Percentiles rank a stretch among this genome's conserved stretches.
Evolutionary conservation across 164 flowering plant species (phyloP).

Genomic region (Chimonanthus salicifolius): DNA sequence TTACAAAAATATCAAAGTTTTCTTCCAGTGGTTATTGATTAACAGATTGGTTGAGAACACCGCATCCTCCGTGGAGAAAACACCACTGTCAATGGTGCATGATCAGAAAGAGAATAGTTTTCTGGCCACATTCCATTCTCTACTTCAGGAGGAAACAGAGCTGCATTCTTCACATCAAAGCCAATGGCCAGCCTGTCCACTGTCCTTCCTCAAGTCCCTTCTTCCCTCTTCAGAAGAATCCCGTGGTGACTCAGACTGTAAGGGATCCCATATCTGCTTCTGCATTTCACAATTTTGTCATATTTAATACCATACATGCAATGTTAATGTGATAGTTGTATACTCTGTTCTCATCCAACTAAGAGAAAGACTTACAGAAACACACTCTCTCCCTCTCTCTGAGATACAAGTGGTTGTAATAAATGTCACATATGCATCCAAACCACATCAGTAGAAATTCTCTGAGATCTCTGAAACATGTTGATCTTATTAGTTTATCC

Average conservation of each 20-base stretch:
- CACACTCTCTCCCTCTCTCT: background rate
- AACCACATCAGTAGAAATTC: background rate
- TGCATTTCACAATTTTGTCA: slow-evolving; percentile 25
- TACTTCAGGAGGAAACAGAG: slow-evolving; percentile 82
- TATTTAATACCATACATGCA: background rate
- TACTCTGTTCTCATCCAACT: background rate
- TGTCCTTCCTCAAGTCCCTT: slow-evolving; percentile 15
- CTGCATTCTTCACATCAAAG: slow-evolving; percentile 84
- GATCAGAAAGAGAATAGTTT: slow-evolving; percentile 90
- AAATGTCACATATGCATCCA: too few relatives aligned
- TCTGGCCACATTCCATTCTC: slow-evolving; percentile 98
- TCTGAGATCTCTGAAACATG: background rate
- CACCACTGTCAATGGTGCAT: slow-evolving; percentile 86
- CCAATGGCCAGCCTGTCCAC: slow-evolving; percentile 33
- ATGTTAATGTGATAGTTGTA: background rate
- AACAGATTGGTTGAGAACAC: slow-evolving; percentile 36
- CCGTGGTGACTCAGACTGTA: slow-evolving; percentile 35
- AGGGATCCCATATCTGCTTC: slow-evolving; percentile 71
- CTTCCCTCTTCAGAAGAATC: slow-evolving; percentile 19
- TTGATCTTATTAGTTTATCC: background rate
- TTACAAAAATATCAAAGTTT: background rate
- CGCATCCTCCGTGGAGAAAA: slow-evolving; percentile 87
- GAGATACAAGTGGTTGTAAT: too few relatives aligned
- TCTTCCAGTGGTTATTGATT: background rate
- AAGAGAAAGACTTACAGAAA: background rate